phyloP scores from a whole-genome alignment of 2,329 filamentous ascomycete genomes.

The Macroventuria anomochaeta region DNA sequence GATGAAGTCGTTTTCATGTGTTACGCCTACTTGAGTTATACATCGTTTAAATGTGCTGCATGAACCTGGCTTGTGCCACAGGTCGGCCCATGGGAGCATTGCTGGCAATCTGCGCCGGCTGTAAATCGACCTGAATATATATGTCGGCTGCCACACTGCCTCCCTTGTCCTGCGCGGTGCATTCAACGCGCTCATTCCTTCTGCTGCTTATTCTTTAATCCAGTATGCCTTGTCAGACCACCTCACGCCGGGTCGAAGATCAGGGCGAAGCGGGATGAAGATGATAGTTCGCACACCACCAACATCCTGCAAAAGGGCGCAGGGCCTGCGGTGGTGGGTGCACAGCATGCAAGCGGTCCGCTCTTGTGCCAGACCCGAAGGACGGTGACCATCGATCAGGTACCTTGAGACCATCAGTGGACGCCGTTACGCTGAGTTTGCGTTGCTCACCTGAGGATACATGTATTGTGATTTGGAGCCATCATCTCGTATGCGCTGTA shows the following conservation, averaged over 20 bases:
- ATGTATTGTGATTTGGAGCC: slow-evolving; percentile 9
- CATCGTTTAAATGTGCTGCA: background rate
- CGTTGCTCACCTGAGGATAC: slow-evolving; percentile 13
- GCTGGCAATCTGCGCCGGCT: background rate
- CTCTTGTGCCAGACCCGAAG: slow-evolving; percentile 6
- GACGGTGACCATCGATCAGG: slow-evolving; percentile 12
- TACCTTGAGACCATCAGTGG: background rate
- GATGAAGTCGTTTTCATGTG: too few relatives aligned
- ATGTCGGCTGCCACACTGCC: too few relatives aligned
- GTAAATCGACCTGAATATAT: too few relatives aligned
- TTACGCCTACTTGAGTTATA: background rate
- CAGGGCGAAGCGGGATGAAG: slow-evolving; percentile 20
- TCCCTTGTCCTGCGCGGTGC: too few relatives aligned
- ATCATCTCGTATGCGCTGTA: slow-evolving; percentile 7
- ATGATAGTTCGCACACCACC: slow-evolving; percentile 16
- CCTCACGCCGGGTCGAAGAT: background rate
- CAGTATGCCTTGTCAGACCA: slow-evolving; percentile 17
- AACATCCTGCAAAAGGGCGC: slow-evolving; percentile 22
- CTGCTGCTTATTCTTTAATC: background rate
- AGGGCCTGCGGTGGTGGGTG: slow-evolving; percentile 9
- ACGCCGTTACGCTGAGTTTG: too few relatives aligned
- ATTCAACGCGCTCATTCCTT: too few relatives aligned
- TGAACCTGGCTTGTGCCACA: background rate
- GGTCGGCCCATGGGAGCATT: too few relatives aligned
- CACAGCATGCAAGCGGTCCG: slow-evolving; percentile 17